Conservation (phyloP, 805 yeast species). For the Myxozyma vanderwaltii region DNA sequence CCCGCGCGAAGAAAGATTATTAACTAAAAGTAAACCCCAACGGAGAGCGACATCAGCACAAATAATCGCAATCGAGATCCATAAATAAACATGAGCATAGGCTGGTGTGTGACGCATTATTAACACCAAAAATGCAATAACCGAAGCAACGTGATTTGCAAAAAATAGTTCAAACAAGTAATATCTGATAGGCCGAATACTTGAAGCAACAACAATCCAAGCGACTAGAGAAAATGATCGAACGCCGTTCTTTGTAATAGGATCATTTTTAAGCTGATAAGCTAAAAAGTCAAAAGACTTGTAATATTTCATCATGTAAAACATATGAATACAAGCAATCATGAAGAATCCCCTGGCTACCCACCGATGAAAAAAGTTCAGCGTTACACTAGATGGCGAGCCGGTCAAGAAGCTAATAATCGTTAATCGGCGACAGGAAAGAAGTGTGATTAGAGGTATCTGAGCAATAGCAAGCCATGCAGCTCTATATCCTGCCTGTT, state of each 20-base stretch:
- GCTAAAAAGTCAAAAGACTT: conserved; percentile 24
- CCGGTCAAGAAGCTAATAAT: conserved; percentile 35
- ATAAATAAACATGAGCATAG: conserved; percentile 34
- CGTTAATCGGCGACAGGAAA: conserved; percentile 33
- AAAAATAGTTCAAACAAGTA: conserved; percentile 36
- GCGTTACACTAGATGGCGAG: conserved; percentile 26
- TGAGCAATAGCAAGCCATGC: conserved; percentile 39
- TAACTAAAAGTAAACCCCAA: conserved; percentile 16
- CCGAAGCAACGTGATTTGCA: conserved; percentile 35
- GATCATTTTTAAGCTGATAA: conserved; percentile 26
- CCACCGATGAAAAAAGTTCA: conserved; percentile 39
- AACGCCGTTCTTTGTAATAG: conserved; percentile 33
- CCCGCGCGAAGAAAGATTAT: conserved; percentile 22
- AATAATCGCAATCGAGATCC: conserved; percentile 35
- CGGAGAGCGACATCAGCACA: conserved; percentile 36
- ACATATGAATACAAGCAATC: conserved; percentile 37
- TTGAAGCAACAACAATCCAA: conserved; percentile 35
- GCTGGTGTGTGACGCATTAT: conserved; percentile 35
- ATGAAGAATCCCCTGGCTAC: conserved; percentile 36
- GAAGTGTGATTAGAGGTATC: conserved; percentile 36
- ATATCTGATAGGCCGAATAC: conserved; percentile 40
- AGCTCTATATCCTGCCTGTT: conserved; percentile 35
- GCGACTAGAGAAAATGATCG: conserved; percentile 36
- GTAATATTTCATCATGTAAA: conserved; percentile 33
- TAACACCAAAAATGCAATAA: conserved; percentile 35